Evolutionary conservation across 1,284 basidiomycete species (phyloP), one percentile per base, ranked within the genome.

Genomic region (Abortiporus biennis): DNA sequence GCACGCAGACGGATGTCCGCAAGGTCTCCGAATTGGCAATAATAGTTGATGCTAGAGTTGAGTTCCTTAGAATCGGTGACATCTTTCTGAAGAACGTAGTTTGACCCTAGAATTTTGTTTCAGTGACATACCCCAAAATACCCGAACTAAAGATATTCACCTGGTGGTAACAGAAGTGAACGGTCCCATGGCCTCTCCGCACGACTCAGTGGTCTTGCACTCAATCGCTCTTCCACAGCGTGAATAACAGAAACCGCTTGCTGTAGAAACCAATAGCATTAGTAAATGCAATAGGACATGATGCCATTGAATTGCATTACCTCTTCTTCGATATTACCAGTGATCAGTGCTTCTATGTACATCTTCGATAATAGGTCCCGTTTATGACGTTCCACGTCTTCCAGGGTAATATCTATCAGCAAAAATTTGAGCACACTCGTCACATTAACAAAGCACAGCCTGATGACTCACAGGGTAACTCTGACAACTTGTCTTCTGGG

Each of bases 11-110:
- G 39, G 9, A 31, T 40, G 43, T 57, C 51, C 5, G 52, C 34
- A 4, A 48, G 31, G 17, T 54, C 51, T 13, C 59, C 58, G 37
- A 62, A 56, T 36, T 62, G 59, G 36, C 53, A 54, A 46, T 52
- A 57, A 42, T 57, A 57, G 3, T 51, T 50, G 2, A 60, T 42
- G 20, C 53, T 55, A 23, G 51, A 55, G 44, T 60, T 62, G 15
- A 44, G 33, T 43, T 62, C 58, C 31, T 57, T 47, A 3, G 50
- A 36, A 36, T 62, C 54, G 11, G 46, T 44, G 27, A 57, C 55
- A 3, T 20, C 44, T 42, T 46, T 53, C 19, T 49, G 48, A 6
- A 49, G 24, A 22, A 57, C 37, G 24, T 54, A 33, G 37, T 57
- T 55, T 8, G 51, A 40, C 9, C 54, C 58, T 59, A 40, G 5